Percentiles rank a stretch among this genome's conserved stretches.
phyloP scores from a whole-genome alignment of 1,139 yeast species.

The Scheffersomyces parashehatae region DNA sequence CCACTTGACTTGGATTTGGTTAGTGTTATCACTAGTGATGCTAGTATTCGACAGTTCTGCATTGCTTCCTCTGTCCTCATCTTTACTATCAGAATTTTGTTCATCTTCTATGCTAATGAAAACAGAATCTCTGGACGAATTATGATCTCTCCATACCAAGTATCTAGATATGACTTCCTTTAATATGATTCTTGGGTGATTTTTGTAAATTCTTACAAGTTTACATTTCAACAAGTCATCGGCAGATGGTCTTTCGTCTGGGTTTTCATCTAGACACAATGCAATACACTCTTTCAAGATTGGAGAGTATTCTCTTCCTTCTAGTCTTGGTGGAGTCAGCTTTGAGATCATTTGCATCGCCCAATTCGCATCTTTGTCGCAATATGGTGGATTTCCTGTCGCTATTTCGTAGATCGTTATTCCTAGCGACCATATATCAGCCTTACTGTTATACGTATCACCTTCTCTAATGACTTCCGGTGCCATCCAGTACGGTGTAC shows the following conservation, averaged over 20 bases:
- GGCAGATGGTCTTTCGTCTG: constrained; percentile 84
- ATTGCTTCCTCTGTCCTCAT: constrained; percentile 3
- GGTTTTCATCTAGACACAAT: constrained; percentile 88
- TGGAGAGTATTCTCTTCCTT: constrained; percentile 81
- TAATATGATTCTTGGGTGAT: constrained; percentile 58
- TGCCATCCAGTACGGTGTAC: constrained; percentile 99
- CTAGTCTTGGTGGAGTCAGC: constrained; percentile 91
- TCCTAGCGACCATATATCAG: constrained; percentile 93
- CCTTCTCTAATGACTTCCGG: constrained; percentile 98
- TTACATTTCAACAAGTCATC: constrained; percentile 78
- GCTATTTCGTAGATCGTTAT: constrained; percentile 93
- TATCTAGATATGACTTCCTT: constrained; percentile 82
- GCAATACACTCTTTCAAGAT: constrained; percentile 86
- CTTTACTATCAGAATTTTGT: constrained; percentile 6
- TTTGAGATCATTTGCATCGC: constrained; percentile 94
- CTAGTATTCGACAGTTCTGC: background rate
- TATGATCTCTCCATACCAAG: constrained; percentile 70
- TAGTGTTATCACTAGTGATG: constrained; percentile 18
- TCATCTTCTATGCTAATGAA: constrained; percentile 40
- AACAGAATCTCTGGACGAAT: constrained; percentile 52
- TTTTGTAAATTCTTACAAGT: constrained; percentile 64
- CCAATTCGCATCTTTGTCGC: constrained; percentile 92
- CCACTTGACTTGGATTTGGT: constrained; percentile 73
- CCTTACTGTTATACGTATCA: constrained; percentile 77
- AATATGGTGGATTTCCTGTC: constrained; percentile 96